Percentiles rank a stretch among this genome's conserved stretches.
These are phyloP conservation scores for Monascus purpureus DNA, from an alignment of 495 filamentous ascomycete species.

Conservation along the genomic window DNA sequence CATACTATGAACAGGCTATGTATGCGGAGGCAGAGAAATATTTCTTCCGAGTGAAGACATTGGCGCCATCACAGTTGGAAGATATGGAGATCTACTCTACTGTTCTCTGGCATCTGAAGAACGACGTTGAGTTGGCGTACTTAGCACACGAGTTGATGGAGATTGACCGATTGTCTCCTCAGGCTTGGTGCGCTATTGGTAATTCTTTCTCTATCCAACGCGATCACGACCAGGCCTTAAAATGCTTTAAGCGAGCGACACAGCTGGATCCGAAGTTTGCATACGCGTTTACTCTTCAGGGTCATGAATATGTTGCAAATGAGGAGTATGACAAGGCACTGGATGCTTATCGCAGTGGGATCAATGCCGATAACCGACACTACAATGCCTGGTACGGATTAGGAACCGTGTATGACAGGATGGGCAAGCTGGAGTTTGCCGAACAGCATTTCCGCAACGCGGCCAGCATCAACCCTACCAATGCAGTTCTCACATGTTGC, in stretches of 20 bases:
- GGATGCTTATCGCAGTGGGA: constrained; percentile 65
- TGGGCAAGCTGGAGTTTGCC: constrained; percentile 83
- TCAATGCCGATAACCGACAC: constrained; percentile 73
- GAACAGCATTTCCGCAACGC: constrained; percentile 84
- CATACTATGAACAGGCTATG: constrained; percentile 74
- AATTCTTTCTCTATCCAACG: constrained; percentile 92
- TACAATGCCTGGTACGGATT: constrained; percentile 98
- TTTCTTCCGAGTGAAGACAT: constrained; percentile 58
- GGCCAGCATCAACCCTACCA: constrained; percentile 75
- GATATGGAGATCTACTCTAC: constrained; percentile 98
- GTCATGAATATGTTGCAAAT: constrained; percentile 91
- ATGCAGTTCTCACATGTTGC: constrained; percentile 78
- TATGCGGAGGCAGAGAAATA: constrained; percentile 77
- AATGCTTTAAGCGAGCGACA: constrained; percentile 89
- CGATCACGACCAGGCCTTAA: constrained; percentile 87
- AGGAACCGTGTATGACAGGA: constrained; percentile 82
- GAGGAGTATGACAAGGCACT: constrained; percentile 95
- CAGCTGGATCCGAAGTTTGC: constrained; percentile 82
- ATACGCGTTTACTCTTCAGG: constrained; percentile 89
- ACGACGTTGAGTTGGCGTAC: constrained; percentile 80
- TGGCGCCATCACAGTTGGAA: constrained; percentile 65
- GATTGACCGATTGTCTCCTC: constrained; percentile 69
- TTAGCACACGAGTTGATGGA: constrained; percentile 83
- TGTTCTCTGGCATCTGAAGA: constrained; percentile 90
- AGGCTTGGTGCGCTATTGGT: constrained; percentile 90